A percentile compares a stretch with the other conserved stretches of the same genome.
Evolutionary conservation across 495 filamentous ascomycete species (phyloP).

Genomic region (Aspergillus biplanus): DNA sequence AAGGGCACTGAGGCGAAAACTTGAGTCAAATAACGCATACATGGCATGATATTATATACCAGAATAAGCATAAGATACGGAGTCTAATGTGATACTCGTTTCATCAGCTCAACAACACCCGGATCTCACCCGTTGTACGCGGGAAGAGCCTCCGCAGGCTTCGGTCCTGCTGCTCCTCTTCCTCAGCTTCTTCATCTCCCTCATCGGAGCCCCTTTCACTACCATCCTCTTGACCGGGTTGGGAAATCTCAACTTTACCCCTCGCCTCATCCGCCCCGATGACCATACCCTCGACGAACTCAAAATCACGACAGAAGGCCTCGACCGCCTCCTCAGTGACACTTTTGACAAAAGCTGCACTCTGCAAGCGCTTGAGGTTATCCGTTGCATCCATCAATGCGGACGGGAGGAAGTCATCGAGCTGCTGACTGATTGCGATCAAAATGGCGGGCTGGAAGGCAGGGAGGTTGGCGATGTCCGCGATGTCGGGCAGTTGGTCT

Average conservation of each 20-base stretch:
- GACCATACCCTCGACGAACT: constrained; percentile 77
- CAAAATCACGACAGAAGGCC: constrained; percentile 88
- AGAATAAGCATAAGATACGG: neutral
- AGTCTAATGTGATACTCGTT: neutral
- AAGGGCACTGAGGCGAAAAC: neutral
- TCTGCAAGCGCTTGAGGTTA: constrained; percentile 72
- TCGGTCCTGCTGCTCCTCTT: constrained; percentile 41
- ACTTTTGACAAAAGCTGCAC: constrained; percentile 65
- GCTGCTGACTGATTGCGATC: constrained; percentile 66
- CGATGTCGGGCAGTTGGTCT: constrained; percentile 45
- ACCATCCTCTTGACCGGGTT: constrained; percentile 33
- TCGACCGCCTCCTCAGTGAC: constrained; percentile 85
- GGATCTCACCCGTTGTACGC: constrained; percentile 81
- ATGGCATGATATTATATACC: neutral
- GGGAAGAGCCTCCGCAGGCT: constrained; percentile 74
- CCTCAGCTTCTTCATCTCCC: constrained; percentile 39
- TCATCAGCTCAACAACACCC: constrained; percentile 67
- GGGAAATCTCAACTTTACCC: constrained; percentile 36
- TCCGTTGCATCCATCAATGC: constrained; percentile 90
- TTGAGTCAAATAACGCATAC: neutral
- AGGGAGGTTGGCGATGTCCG: constrained; percentile 56
- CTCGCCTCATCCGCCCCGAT: constrained; percentile 59
- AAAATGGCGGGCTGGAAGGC: constrained; percentile 68
- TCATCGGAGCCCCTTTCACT: constrained; percentile 43
- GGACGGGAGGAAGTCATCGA: constrained; percentile 91